phyloP scores from a whole-genome alignment of 495 filamentous ascomycete species.

The Penicillium daleae region DNA sequence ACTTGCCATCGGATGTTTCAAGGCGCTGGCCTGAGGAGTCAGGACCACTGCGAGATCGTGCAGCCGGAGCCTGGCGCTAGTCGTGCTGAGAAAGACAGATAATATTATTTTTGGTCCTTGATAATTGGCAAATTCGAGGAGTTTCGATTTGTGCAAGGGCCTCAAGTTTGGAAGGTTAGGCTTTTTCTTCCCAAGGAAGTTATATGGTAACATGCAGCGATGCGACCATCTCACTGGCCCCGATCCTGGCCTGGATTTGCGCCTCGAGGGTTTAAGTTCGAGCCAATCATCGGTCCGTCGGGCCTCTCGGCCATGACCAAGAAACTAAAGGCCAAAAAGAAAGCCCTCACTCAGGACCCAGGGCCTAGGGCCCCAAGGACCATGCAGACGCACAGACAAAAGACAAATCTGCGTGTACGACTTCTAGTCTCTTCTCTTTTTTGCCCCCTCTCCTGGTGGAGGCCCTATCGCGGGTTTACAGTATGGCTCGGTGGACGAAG shows the following conservation, averaged over 20 bases:
- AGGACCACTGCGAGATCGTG: not conserved
- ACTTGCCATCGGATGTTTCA: conserved; percentile 1
- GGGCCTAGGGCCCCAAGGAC: not conserved
- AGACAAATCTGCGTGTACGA: conserved; percentile 15
- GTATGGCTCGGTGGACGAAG: not conserved
- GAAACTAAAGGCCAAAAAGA: not conserved
- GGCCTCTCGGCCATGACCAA: conserved; percentile 2
- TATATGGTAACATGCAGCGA: conserved; percentile 27
- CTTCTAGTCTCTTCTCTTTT: conserved; percentile 3
- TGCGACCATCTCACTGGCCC: conserved; percentile 19
- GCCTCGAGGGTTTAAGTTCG: conserved; percentile 10
- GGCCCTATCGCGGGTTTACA: conserved; percentile 1
- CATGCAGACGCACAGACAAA: conserved; percentile 30
- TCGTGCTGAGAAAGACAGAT: not conserved
- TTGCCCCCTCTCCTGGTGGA: not conserved
- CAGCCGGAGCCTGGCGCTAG: not conserved
- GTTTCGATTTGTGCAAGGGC: not conserved
- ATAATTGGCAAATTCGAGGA: too few species aligned
- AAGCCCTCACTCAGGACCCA: not conserved
- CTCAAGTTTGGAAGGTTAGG: not conserved
- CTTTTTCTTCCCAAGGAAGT: not conserved
- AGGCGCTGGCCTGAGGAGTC: not conserved
- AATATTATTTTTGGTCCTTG: not conserved
- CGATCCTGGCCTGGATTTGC: conserved; percentile 7
- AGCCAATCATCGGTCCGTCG: conserved; percentile 21